Evolutionary conservation across 1,139 yeast genomes (phyloP), one percentile per base, ranked within the genome.

Genomic region (Scheffersomyces titani): DNA sequence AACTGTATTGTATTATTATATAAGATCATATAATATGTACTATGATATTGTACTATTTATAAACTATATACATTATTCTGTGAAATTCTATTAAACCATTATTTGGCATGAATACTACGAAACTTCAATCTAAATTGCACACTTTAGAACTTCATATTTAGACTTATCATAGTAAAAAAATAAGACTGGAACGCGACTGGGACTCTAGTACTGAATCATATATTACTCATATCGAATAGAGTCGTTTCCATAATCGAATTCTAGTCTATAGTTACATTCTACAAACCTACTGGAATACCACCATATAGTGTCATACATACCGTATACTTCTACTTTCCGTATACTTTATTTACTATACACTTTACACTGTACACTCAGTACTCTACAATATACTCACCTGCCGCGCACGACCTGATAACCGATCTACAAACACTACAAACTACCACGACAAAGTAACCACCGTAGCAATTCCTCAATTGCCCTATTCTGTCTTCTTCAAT

Each of bases 1-100:
- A 70, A 62, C 40, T 30, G 16, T 30, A 30, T 30, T 30, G 40
- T 30, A 30, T 30, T 30, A 30, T 16, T 30, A 30, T 30, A 11
- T 30, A 30, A 30, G 40, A 30, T 30, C 40, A 30, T 30, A 30
- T 30, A 30, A 30, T 13, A 30, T 9, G 40, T 30, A 30, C 40
- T 30, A 30, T 30, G 16, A 30, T 30, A 30, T 30, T 7, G 6
- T 24, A 24, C 40, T 30, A 11, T 30, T 30, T 30, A 13, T n/a
- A n/a, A n/a, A n/a, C n/a, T n/a, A n/a, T n/a, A n/a, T n/a, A n/a
- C n/a, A n/a, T n/a, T n/a, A n/a, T n/a, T n/a, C n/a, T n/a, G n/a
- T n/a, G n/a, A n/a, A n/a, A n/a, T n/a, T n/a, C n/a, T n/a, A n/a
- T n/a, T n/a, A n/a, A n/a, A n/a, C n/a, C n/a, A n/a, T n/a, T n/a